Evolutionary conservation across 192 early-diverging fungal species (phyloP).

Genomic region (Ambispora gerdemannii): DNA sequence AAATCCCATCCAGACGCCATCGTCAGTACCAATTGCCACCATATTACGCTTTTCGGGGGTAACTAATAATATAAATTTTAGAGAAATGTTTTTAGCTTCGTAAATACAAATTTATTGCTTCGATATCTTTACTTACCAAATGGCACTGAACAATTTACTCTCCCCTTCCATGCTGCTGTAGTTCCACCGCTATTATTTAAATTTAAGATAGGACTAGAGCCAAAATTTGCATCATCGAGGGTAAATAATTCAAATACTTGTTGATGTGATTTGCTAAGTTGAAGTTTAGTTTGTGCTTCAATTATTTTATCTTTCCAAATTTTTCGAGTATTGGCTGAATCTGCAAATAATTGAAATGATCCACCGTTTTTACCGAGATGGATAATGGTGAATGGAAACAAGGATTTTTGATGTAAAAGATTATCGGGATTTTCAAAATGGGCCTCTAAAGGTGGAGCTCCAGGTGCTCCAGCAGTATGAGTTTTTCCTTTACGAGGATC

Average conservation of each 20-base stretch:
- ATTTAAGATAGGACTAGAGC: background rate
- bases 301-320: conserved; percentile 83
- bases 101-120: too few relatives aligned
- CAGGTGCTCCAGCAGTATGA: conserved; percentile 8
- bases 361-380: conserved; percentile 76
- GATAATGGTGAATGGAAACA: conserved; percentile 71
- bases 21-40: conserved; percentile 81
- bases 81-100: too few relatives aligned
- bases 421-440: conserved; percentile 13
- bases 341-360: conserved; percentile 67
- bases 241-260: conserved; percentile 52
- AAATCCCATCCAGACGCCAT: conserved; percentile 65
- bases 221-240: conserved; percentile 24
- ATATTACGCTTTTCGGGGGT: conserved; percentile 55
- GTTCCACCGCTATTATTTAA: background rate
- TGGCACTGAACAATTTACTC: conserved; percentile 55
- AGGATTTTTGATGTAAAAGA: conserved; percentile 29
- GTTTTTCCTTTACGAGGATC: conserved; percentile 32
- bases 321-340: conserved; percentile 65
- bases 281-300: conserved; percentile 39
- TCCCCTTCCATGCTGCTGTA: conserved; percentile 48
- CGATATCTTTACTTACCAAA: conserved; percentile 53
- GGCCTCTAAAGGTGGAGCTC: background rate
- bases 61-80: background rate
- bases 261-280: conserved; percentile 49